Base-by-base conservation (phyloP, 345 rosid species). In the Brassica juncea region DNA sequence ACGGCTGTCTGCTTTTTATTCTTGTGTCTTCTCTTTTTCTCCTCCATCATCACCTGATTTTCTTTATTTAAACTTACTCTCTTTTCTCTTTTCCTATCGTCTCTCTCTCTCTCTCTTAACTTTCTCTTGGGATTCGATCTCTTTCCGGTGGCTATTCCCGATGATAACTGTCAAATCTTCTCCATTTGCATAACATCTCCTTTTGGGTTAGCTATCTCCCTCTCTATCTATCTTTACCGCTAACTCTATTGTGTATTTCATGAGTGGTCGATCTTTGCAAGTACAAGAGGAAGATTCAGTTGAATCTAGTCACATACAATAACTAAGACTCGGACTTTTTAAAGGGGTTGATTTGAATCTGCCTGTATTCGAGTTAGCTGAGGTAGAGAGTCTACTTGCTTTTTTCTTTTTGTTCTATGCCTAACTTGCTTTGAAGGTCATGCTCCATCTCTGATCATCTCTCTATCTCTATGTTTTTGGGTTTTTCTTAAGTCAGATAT, bases 1-100 rank as follows among this genome's bases (percentile, higher is more conserved):
- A 47, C 55, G 57, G 57, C 2, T 79, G 82, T 73, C 73, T 73
- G 44, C 73, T 66, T 79, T 78, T 72, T 10, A n/a, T 52, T 52
- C 58, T 23, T 81, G 81, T 82, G 82, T 74, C 79, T 72, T 62
- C 67, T 77, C 42, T 77, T 32, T 63, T 30, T 73, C 70, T 42
- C 12, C 61, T 14, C 19, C 70, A 44, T 76, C 70, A 77, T 21
- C 70, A 15, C 75, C 15, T 73, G 62, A 61, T 64, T 75, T 83
- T 81, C 90, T 66, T 86, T 84, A 85, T 86, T 82, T 84, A 87
- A 83, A 85, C 89, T 82, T 83, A 78, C 69, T 85, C 85, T 79
- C 55, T 70, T 79, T 70, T 52, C 72, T 68, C 64, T 65, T 75
- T 62, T 61, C 60, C 37, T 44, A 66, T 70, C 69, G 68, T 52